Base-by-base conservation (phyloP, 2,329 filamentous ascomycete genomes). In the Periglandula ipomoeae region DNA sequence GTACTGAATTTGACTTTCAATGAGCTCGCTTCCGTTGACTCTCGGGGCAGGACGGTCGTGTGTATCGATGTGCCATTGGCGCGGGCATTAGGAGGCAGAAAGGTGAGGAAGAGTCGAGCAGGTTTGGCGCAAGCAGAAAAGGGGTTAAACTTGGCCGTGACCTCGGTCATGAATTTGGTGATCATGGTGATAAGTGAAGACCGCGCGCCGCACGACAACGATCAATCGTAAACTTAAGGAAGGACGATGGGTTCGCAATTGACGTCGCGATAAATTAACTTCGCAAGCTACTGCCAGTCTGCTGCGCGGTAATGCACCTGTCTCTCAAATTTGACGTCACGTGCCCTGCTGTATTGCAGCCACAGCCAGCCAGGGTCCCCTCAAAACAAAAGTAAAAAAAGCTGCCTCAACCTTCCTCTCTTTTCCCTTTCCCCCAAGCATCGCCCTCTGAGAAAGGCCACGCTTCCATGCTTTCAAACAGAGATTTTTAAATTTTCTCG, bases 141-240 rank as follows among this genome's bases (percentile, higher is more conserved):
- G 35, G 93, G 91, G 70, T 95, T 95, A 81, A 97, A 96, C 65
- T 81, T 82, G 56, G 89, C 85, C 60, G 78, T 82, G 60, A 97
- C 82, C 65, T 89, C 81, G 65, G 89, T 91, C 66, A 94, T 79
- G 73, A 88, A 93, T 64, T 84, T 82, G 51, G 87, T 91, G 53
- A 93, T 87, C 88, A 93, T 93, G 74, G 63, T 51, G 43, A 54
- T 46, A 20, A 41, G 51, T 27, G 37, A 13, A 34, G 49, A 46
- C 51, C 46, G 44, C 34, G 51, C 44, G 54, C 42, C 37, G 39
- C 17, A 35, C 30, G 30, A 32, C 30, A 40, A 35, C 37, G 15
- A 4, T 24, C n/a, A n/a, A 10, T 19, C 15, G 6, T n/a, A 30
- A 24, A 11, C 32, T 3, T 23, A 40, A 13, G n/a, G 17, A 15